These are phyloP conservation scores for Sporisorium iseilematis-ciliati DNA, from an alignment of 1,284 basidiomycete genomes.

Conservation along the genomic window DNA sequence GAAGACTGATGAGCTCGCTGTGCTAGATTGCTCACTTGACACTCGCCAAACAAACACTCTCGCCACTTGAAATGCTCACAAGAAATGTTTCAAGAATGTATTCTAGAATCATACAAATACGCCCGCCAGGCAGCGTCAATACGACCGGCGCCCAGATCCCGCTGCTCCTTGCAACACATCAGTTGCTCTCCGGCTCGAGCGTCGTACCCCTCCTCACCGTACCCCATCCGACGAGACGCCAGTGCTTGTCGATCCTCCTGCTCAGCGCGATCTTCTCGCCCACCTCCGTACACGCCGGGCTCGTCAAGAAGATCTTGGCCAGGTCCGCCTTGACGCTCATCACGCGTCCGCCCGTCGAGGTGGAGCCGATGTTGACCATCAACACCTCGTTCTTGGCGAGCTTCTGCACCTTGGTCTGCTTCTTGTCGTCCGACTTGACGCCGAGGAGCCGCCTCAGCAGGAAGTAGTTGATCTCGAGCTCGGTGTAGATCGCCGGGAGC, in stretches of 20 bases:
- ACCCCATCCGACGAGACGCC: conserved; percentile 76
- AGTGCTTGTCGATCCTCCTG: conserved; percentile 83
- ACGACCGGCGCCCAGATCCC: too few species aligned
- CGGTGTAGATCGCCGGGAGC: conserved; percentile 91
- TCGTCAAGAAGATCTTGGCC: conserved; percentile 69
- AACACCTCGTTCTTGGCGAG: conserved; percentile 92
- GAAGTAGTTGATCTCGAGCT: conserved; percentile 81
- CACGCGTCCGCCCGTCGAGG: conserved; percentile 63
- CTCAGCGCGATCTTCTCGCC: conserved; percentile 69
- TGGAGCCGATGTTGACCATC: conserved; percentile 72
- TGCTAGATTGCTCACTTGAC: too few species aligned
- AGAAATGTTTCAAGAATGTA: too few species aligned
- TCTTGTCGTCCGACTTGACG: conserved; percentile 98
- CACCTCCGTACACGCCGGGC: conserved; percentile 68
- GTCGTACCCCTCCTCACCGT: conserved; percentile 64
- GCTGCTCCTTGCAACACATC: too few species aligned
- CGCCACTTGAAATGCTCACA: too few species aligned
- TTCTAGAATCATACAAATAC: too few species aligned
- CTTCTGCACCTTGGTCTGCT: conserved; percentile 91
- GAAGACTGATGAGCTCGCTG: too few species aligned
- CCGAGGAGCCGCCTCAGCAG: conserved; percentile 85
- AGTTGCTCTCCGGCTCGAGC: conserved; percentile 62
- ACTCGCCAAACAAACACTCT: too few species aligned
- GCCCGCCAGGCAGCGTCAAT: too few species aligned
- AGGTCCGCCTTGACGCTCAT: conserved; percentile 68